Base-by-base conservation (phyloP, 805 yeast genomes). In the Sugiyamaella mastotermitis region DNA sequence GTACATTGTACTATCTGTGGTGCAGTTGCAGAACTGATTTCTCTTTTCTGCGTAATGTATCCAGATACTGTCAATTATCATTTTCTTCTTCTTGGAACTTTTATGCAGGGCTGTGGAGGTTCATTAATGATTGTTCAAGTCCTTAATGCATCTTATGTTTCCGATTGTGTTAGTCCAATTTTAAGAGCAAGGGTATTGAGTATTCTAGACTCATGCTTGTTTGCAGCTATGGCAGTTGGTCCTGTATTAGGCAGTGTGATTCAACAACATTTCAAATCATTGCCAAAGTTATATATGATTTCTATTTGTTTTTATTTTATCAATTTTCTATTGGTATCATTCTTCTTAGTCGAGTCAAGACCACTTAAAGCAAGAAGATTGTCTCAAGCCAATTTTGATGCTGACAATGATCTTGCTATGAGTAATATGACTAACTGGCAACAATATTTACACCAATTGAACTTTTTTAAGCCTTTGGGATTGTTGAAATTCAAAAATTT, bases 131-230 rank as follows among this genome's bases (percentile, higher is more conserved):
- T 78, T 4, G 50, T 79, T 23, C 51, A 81, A 35, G 74, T 80
- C 7, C 60, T 81, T 21, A 62, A 76, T 9, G 79, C 79, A 52
- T 74, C 88, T 43, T 86, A 84, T 53, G 68, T 83, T 13, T 66
- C 85, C 3, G 95, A 86, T 60, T 76, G 84, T 27, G 78, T 78
- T 5, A 80, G 77, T 15, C 71, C 83, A 1, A 68, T 65, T 23
- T 66, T 72, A 39, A 62, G 94, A 44, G 54, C 59, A 4, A 31
- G 48, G 9, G 58, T 53, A 35, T 51, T 66, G 45, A 52, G 53
- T 5, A 20, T 43, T 7, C 30, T 53, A 17, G 56, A 55, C 22
- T 51, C 57, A 6, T 40, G 46, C 27, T n/a, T 55, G 34, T 56
- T 51, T 41, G 48, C 40, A 7, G 55, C 57, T 21, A 29, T 49